Conservation (phyloP, 306 rosid genomes). For the Medicago ruthenica region DNA sequence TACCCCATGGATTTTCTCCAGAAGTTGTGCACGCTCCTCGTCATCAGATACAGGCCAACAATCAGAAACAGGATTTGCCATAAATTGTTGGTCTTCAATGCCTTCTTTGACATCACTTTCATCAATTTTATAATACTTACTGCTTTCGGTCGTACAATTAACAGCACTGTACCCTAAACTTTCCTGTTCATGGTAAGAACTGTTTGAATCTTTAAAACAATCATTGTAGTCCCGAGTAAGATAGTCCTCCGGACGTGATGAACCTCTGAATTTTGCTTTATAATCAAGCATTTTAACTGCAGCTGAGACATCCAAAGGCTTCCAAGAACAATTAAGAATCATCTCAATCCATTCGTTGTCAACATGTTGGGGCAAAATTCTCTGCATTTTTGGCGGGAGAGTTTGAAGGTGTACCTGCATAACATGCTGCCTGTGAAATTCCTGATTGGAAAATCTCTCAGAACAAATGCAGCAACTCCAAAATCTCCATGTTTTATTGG, state of each 20-base stretch:
- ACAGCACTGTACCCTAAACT: conserved; percentile 45
- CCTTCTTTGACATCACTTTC: conserved; percentile 51
- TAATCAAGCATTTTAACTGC: conserved; percentile 71
- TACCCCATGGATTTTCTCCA: conserved; percentile 73
- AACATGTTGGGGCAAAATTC: conserved; percentile 76
- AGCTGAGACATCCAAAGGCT: conserved; percentile 78
- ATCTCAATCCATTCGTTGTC: conserved; percentile 80
- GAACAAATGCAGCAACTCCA: conserved; percentile 84
- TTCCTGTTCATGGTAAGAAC: conserved; percentile 60
- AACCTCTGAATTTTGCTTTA: conserved; percentile 52
- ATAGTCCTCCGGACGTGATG: conserved; percentile 58
- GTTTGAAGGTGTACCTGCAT: conserved; percentile 81
- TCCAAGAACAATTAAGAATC: conserved; percentile 88
- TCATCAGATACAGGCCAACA: conserved; percentile 89
- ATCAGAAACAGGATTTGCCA: conserved; percentile 51
- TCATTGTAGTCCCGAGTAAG: conserved; percentile 52
- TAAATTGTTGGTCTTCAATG: conserved; percentile 50
- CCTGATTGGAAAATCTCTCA: conserved; percentile 60
- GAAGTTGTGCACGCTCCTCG: conserved; percentile 75
- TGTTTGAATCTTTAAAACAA: conserved; percentile 64
- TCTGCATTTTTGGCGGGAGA: conserved; percentile 75
- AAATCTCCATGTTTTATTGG: conserved; percentile 77
- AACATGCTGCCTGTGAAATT: conserved; percentile 79
- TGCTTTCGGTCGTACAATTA: conserved; percentile 45
- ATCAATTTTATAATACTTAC: conserved; percentile 47